phyloP scores from a whole-genome alignment of 208 protist genomes.

The Naegleria fowleri region DNA sequence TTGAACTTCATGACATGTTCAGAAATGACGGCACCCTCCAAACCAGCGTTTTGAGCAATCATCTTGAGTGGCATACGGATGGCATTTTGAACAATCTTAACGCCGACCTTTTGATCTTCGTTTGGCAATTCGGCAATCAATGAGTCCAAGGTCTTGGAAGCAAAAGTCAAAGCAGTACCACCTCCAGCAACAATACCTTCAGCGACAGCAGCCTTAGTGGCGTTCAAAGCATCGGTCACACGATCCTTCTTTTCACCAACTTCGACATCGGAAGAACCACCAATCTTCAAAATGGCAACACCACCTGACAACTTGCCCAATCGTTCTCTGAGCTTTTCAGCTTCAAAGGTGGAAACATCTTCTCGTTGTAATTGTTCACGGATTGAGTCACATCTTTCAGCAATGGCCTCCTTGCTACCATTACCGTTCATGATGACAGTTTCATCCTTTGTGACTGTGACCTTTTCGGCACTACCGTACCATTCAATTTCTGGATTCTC shows the following conservation, averaged over 20 bases:
- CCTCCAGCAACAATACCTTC: constrained; percentile 98
- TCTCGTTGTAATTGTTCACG: constrained; percentile 59
- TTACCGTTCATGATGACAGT: constrained; percentile 92
- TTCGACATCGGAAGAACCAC: constrained; percentile 95
- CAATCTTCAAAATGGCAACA: constrained; percentile 92
- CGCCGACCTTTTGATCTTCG: constrained; percentile 65
- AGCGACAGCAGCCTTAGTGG: constrained; percentile 95
- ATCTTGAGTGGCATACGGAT: constrained; percentile 75
- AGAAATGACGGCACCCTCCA: constrained; percentile 93
- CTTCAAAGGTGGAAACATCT: constrained; percentile 87
- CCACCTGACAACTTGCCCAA: constrained; percentile 94
- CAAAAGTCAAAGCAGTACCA: constrained; percentile 89
- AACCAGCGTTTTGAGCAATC: constrained; percentile 94
- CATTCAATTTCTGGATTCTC: constrained; percentile 61
- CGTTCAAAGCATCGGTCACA: constrained; percentile 96
- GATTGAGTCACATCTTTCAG: constrained; percentile 85
- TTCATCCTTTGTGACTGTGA: constrained; percentile 90
- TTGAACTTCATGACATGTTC: constrained; percentile 82
- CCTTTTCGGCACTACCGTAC: constrained; percentile 58
- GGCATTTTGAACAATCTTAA: constrained; percentile 56
- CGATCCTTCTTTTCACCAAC: constrained; percentile 99
- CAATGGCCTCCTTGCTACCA: constrained; percentile 76
- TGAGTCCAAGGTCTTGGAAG: constrained; percentile 68
- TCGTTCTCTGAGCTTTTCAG: constrained; percentile 93
- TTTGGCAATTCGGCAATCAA: constrained; percentile 59